Evolutionary conservation across 163 green algal genomes (phyloP).

Genomic region (Volvox carteri): DNA sequence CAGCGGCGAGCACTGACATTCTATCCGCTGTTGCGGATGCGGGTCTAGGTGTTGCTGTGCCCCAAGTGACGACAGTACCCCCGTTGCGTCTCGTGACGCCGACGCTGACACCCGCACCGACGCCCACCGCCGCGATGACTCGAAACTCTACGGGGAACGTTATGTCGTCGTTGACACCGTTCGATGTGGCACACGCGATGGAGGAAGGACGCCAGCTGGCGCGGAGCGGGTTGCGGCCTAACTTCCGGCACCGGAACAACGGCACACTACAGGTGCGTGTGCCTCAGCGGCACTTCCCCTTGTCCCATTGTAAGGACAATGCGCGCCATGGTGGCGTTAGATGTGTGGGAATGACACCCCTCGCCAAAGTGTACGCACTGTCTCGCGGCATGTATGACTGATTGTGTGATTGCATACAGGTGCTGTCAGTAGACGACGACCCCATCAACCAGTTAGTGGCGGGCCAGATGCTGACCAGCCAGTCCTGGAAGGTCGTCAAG

Average conservation of each 20-base stretch:
- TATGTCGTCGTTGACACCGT: neutral
- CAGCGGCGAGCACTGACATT: neutral
- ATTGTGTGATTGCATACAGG: slow-evolving; percentile 36
- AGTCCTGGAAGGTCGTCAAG: slow-evolving; percentile 71
- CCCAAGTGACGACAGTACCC: neutral
- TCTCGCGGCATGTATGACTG: neutral
- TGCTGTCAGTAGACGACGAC: slow-evolving; percentile 72
- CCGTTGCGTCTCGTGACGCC: neutral
- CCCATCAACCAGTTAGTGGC: slow-evolving; percentile 69
- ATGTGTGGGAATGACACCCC: no score
- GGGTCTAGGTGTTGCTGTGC: neutral
- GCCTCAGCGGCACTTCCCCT: no score
- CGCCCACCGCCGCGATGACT: neutral
- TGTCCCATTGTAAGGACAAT: neutral
- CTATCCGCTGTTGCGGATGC: neutral
- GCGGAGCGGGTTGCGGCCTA: neutral
- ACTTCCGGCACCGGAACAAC: slow-evolving; percentile 46
- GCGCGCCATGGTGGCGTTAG: no score
- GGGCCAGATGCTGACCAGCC: slow-evolving; percentile 58
- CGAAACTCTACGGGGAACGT: neutral
- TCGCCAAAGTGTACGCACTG: no score
- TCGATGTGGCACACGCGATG: neutral
- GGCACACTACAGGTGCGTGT: slow-evolving; percentile 32
- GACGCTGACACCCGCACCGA: neutral
- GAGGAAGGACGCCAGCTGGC: neutral